Evolutionary conservation across 169 alveolate species (phyloP).

Genomic region (Eimeria zaria): DNA sequence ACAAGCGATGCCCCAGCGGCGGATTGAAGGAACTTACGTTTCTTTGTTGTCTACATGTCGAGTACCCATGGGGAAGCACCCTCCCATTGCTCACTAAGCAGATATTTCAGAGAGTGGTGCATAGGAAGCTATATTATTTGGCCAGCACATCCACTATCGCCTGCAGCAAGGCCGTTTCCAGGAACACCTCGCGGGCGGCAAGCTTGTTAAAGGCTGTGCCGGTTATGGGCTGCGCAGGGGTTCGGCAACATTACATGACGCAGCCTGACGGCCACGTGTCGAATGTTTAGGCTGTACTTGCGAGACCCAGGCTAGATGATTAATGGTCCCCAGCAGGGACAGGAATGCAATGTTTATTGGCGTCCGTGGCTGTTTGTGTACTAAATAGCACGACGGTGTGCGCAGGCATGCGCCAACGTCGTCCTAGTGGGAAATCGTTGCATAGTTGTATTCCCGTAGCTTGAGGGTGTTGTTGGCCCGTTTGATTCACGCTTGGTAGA

Average conservation of each 20-base stretch:
- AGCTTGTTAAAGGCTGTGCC: conserved; percentile 8
- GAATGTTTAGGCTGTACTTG: conserved; percentile 43
- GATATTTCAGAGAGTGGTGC: conserved; percentile 13
- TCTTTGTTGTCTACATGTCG: conserved; percentile 33
- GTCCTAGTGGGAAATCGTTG: neutral
- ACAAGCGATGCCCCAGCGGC: conserved; percentile 43
- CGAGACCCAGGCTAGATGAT: conserved; percentile 56
- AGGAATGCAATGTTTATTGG: conserved; percentile 80
- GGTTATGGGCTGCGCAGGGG: neutral
- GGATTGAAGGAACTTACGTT: conserved; percentile 34
- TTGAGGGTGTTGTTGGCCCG: neutral
- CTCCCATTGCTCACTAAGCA: conserved; percentile 4
- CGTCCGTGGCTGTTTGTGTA: conserved; percentile 66
- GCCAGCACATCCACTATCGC: conserved; percentile 24
- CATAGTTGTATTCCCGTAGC: neutral
- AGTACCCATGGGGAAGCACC: conserved; percentile 22
- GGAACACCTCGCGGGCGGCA: conserved; percentile 17
- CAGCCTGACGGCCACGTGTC: conserved; percentile 46
- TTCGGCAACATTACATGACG: neutral
- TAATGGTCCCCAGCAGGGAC: conserved; percentile 77
- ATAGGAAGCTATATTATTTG: conserved; percentile 8
- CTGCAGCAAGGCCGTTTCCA: conserved; percentile 39
- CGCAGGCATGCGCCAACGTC: conserved; percentile 14
- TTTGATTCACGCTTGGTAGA: neutral
- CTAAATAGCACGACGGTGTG: conserved; percentile 11